Base-by-base conservation (phyloP, 257 asterid species). In the Avicennia marina region DNA sequence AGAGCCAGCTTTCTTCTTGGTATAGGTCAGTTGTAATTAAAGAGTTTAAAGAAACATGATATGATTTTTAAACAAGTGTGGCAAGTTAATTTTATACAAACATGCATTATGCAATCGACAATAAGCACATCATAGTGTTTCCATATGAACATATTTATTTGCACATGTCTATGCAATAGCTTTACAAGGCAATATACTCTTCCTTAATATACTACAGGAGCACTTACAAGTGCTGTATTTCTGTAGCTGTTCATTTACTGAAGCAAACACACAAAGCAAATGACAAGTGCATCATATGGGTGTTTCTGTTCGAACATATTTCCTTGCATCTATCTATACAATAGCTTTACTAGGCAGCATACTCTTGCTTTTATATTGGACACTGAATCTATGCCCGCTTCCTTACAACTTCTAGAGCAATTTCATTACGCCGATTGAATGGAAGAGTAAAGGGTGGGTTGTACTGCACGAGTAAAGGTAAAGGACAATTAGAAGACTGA, bases 371-470 rank as follows among this genome's bases (percentile, higher is more conserved):
- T 47, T 36, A 31, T 50, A 52, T 31, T 52, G 42, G 44, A 25
- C n/a, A 16, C 39, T 50, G 66, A 54, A 60, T 40, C 72, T 78
- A 87, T 34, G 60, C 58, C 57, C 72, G 63, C 64, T 72, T 76
- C 75, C 77, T 76, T 70, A 84, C 95, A 73, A 90, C 95, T 81
- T 84, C 97, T n/a, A 90, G 76, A 58, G 95, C 73, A 66, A 90
- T 75, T 82, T 90, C 96, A 66, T 90, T 90, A 29, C 97, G 96
- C 12, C 96, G 94, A 27, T 75, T 74, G 68, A 90, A 82, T 26
- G 98, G 96, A 46, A 82, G 87, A 4, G 94, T 75, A 72, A 90
- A 90, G 41, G 98, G 98, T 1, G 96, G 98, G 62, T 90, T 90
- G 71, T 90, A 90, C 96, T 90, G 94, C 85, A 84, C 15, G 10